Conservation (phyloP, 352 stramenopile species). For the Phytophthora vignae region DNA sequence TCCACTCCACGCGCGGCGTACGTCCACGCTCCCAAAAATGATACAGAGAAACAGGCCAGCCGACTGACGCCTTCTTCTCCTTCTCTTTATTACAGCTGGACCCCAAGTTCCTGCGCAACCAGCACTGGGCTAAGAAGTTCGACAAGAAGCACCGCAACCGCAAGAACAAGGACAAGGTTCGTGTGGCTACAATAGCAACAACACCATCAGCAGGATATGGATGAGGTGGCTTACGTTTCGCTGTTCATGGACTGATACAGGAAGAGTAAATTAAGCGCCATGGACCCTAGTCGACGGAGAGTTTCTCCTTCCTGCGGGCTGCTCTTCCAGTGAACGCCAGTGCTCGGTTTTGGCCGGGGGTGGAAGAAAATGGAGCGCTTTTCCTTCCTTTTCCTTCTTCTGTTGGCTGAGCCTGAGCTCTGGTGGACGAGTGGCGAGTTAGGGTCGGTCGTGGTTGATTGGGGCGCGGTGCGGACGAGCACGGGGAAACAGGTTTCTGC, state of each 20-base stretch:
- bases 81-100: slow-evolving; percentile 79
- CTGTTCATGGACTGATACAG: slow-evolving; percentile 25
- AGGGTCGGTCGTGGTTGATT: slow-evolving; percentile 41
- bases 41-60: not conserved
- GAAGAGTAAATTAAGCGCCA: slow-evolving; percentile 53
- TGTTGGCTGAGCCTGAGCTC: slow-evolving; percentile 1
- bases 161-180: slow-evolving; percentile 65
- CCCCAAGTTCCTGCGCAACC: slow-evolving; percentile 98
- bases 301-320: slow-evolving; percentile 20
- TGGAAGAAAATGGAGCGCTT: slow-evolving; percentile 36
- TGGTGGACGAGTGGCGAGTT: slow-evolving; percentile 21
- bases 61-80: slow-evolving; percentile 3
- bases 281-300: slow-evolving; percentile 33
- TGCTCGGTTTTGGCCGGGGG: slow-evolving; percentile 10
- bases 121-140: slow-evolving; percentile 98
- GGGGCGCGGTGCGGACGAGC: slow-evolving; percentile 7
- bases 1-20: slow-evolving; percentile 94
- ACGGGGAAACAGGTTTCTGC: slow-evolving; percentile 13
- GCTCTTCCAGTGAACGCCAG: slow-evolving; percentile 26
- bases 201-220: not conserved
- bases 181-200: not conserved
- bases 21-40: slow-evolving; percentile 31
- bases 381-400: slow-evolving; percentile 32
- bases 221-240: not conserved
- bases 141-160: slow-evolving; percentile 92